Conservation (phyloP, 805 yeast species). For the Saccharomycopsis fermentans region DNA sequence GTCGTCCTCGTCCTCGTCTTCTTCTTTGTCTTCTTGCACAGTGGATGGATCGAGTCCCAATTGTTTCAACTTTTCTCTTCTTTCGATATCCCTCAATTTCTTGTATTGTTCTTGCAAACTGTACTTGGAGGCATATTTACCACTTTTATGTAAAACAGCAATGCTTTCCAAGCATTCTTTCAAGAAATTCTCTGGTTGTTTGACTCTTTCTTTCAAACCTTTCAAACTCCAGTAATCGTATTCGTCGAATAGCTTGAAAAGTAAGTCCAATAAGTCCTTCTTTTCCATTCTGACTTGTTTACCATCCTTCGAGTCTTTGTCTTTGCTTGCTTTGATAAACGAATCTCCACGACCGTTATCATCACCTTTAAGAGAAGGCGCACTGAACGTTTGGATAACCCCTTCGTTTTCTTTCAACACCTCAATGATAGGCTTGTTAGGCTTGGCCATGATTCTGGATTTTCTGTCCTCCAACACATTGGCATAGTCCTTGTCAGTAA, state of each 20-base stretch:
- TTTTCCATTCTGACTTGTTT: slow-evolving; percentile 92
- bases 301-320: slow-evolving; percentile 52
- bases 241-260: slow-evolving; percentile 86
- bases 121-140: slow-evolving; percentile 91
- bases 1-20: slow-evolving; percentile 24
- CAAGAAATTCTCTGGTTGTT: slow-evolving; percentile 89
- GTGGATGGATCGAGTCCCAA: slow-evolving; percentile 24
- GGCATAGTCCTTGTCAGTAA: slow-evolving; percentile 58
- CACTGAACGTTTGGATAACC: slow-evolving; percentile 31
- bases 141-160: slow-evolving; percentile 83
- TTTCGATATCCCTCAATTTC: slow-evolving; percentile 64
- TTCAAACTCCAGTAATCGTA: slow-evolving; percentile 95
- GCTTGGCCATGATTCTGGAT: slow-evolving; percentile 35
- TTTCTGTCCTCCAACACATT: slow-evolving; percentile 51
- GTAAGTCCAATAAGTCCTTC: slow-evolving; percentile 77
- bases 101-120: slow-evolving; percentile 85
- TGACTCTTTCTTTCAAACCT: slow-evolving; percentile 86
- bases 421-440: slow-evolving; percentile 42
- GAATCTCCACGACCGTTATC: slow-evolving; percentile 29
- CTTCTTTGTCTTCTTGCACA: slow-evolving; percentile 19
- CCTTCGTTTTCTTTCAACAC: slow-evolving; percentile 75
- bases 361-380: slow-evolving; percentile 57
- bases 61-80: slow-evolving; percentile 55
- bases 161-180: slow-evolving; percentile 86
- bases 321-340: slow-evolving; percentile 36